phyloP scores from a whole-genome alignment of 1,139 yeast genomes.

The Pichia sp. region DNA sequence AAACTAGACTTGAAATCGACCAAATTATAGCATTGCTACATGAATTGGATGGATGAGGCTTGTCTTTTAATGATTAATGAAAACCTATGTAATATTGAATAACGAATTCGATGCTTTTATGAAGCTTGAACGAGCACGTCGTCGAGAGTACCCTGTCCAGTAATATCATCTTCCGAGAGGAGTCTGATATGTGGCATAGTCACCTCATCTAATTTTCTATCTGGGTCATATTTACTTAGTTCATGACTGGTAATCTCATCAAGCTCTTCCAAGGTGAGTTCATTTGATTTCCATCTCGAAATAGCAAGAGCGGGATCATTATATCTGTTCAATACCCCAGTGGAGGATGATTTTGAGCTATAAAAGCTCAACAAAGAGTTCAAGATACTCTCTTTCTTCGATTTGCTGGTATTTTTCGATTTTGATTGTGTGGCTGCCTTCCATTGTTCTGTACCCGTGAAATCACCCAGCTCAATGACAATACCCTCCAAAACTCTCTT shows the following conservation, averaged over 20 bases:
- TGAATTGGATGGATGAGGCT: background rate
- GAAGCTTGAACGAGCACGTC: background rate
- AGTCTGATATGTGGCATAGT: slow-evolving; percentile 10
- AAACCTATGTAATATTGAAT: background rate
- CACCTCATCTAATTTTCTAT: slow-evolving; percentile 3
- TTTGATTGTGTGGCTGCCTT: background rate
- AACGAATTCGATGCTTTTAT: background rate
- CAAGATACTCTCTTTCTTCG: slow-evolving; percentile 7
- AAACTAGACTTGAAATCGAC: slow-evolving; percentile 19
- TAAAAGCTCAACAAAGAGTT: slow-evolving; percentile 10
- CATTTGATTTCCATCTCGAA: slow-evolving; percentile 4
- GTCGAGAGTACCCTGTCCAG: slow-evolving; percentile 8
- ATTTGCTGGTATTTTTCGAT: slow-evolving; percentile 19
- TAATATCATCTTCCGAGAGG: slow-evolving; percentile 12
- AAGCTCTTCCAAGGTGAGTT: slow-evolving; percentile 33
- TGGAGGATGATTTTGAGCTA: slow-evolving; percentile 5
- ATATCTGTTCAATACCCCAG: slow-evolving; percentile 1
- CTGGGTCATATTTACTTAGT: slow-evolving; percentile 2
- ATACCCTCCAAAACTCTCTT: slow-evolving; percentile 75
- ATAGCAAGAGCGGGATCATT: slow-evolving; percentile 3
- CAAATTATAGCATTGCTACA: slow-evolving; percentile 1
- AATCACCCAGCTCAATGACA: slow-evolving; percentile 80
- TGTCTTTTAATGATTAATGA: background rate
- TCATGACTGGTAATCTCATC: slow-evolving; percentile 31
- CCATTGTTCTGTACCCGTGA: slow-evolving; percentile 37